Conservation (phyloP, 176 grass and related monocot species). For the Themeda triandra region DNA sequence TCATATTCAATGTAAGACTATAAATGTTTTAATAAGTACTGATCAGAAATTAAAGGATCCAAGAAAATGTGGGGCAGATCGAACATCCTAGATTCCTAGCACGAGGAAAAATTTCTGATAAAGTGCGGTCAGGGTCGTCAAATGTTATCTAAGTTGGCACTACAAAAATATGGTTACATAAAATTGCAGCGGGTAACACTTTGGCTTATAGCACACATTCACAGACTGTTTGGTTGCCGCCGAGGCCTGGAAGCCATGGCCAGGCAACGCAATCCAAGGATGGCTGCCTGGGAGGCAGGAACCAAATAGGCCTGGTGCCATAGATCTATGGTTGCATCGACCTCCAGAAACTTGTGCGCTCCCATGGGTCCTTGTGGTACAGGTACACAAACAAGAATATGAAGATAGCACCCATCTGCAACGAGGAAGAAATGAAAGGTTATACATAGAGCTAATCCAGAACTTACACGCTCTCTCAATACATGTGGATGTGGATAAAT, state of each 20-base stretch:
- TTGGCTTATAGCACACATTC: slow-evolving; percentile 18
- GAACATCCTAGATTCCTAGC: slow-evolving; percentile 16
- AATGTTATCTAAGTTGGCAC: slow-evolving; percentile 31
- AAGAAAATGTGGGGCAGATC: background rate
- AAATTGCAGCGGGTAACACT: slow-evolving; percentile 26
- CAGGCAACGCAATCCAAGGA: too few species aligned
- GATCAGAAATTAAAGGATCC: background rate
- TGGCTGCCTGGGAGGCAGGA: too few species aligned
- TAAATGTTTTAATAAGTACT: background rate
- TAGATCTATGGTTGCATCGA: background rate
- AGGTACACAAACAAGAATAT: slow-evolving; percentile 90
- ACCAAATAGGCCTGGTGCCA: too few species aligned
- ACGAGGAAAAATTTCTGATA: background rate
- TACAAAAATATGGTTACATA: slow-evolving; percentile 49
- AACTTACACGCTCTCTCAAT: background rate
- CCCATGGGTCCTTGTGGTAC: slow-evolving; percentile 57
- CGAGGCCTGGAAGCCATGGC: too few species aligned
- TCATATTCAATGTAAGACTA: slow-evolving; percentile 24
- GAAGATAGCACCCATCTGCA: slow-evolving; percentile 98
- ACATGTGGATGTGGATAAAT: background rate
- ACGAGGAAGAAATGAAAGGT: slow-evolving; percentile 13
- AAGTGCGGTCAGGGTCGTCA: background rate
- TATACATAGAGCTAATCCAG: background rate
- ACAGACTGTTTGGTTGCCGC: too few species aligned
- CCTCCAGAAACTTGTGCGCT: slow-evolving; percentile 13